phyloP scores from a whole-genome alignment of 768 basidiomycete species.

The Cantharellus anzutake region DNA sequence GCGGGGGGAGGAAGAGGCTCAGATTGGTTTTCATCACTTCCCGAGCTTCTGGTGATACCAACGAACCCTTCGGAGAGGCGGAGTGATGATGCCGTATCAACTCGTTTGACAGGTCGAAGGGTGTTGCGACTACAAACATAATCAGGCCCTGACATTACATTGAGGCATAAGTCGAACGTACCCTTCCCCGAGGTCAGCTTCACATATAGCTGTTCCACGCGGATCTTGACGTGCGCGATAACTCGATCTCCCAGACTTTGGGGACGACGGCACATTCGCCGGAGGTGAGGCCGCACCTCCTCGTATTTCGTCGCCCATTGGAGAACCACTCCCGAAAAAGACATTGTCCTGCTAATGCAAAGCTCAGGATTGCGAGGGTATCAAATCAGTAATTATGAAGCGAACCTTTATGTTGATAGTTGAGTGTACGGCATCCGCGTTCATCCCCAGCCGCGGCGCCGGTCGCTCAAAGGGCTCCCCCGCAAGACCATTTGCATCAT shows the following conservation, averaged over 20 bases:
- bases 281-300: slow-evolving; percentile 17
- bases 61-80: slow-evolving; percentile 65
- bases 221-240: slow-evolving; percentile 54
- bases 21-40: neutral
- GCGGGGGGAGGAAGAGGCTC: neutral
- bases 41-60: slow-evolving; percentile 25
- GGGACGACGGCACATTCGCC: slow-evolving; percentile 27
- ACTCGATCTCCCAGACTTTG: slow-evolving; percentile 32
- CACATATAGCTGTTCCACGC: slow-evolving; percentile 54
- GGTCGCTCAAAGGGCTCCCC: slow-evolving; percentile 19
- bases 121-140: slow-evolving; percentile 39
- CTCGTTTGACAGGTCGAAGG: slow-evolving; percentile 83
- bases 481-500: slow-evolving; percentile 40
- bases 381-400: neutral
- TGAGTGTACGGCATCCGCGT: slow-evolving; percentile 40
- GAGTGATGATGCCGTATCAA: slow-evolving; percentile 61
- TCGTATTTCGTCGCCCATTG: neutral
- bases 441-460: slow-evolving; percentile 26
- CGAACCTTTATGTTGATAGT: slow-evolving; percentile 42
- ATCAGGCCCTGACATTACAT: neutral
- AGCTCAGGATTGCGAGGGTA: neutral
- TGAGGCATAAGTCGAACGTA: neutral
- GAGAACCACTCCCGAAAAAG: no score
- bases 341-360: neutral
- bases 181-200: slow-evolving; percentile 73